A percentile compares a stretch with the other conserved stretches of the same genome.
phyloP scores from a whole-genome alignment of 176 grass and related monocot genomes.

The Oryza punctata region DNA sequence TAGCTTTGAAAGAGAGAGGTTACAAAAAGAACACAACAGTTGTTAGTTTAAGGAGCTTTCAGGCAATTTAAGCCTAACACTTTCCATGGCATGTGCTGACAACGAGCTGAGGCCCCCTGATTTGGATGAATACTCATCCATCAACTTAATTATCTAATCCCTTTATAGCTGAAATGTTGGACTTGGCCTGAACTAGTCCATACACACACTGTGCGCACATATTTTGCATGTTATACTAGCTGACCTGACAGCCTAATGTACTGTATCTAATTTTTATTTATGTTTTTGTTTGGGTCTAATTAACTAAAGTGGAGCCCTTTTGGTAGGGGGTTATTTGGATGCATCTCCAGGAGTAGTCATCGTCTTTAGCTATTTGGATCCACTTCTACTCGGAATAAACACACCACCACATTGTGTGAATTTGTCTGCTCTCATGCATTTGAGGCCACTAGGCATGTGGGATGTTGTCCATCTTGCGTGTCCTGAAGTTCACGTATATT shows the following conservation, averaged over 20 bases:
- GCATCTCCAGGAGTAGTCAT: neutral
- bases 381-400: neutral
- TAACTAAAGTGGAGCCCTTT: neutral
- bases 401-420: neutral
- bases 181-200: slow-evolving; percentile 15
- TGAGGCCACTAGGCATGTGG: slow-evolving; percentile 29
- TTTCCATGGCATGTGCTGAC: neutral
- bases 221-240: neutral
- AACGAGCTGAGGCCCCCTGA: neutral
- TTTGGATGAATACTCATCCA: neutral
- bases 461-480: slow-evolving; percentile 26
- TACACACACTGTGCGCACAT: neutral
- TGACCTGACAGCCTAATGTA: neutral
- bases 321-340: too few relatives aligned
- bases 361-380: neutral
- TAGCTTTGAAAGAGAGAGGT: neutral
- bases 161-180: slow-evolving; percentile 17
- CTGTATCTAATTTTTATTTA: neutral
- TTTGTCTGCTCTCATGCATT: neutral
- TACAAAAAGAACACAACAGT: neutral
- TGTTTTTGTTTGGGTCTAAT: neutral
- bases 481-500: slow-evolving; percentile 1
- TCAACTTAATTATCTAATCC: neutral
- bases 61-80: neutral
- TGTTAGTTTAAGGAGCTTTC: neutral